Evolutionary conservation across 1,284 basidiomycete genomes (phyloP).

Genomic region (Pterulicium gracile): DNA sequence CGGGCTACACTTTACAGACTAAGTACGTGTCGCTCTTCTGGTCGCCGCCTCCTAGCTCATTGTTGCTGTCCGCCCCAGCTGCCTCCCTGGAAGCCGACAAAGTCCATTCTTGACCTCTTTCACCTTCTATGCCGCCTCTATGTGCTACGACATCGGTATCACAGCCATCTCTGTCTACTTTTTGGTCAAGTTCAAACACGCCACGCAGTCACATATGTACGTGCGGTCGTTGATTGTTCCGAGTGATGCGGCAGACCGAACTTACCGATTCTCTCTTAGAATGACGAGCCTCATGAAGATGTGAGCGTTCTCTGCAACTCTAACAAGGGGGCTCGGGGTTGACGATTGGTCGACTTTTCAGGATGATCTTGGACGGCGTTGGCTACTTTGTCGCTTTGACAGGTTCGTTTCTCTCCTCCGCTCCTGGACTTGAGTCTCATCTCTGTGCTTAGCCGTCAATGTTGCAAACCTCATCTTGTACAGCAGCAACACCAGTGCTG

Average conservation of each 20-base stretch:
- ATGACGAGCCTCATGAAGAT: not conserved
- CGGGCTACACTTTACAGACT: no score
- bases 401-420: not conserved
- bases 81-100: not conserved
- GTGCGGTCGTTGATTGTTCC: not conserved
- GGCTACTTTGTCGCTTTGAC: not conserved
- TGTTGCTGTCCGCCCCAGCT: not conserved
- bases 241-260: no score
- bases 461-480: not conserved
- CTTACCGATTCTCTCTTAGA: not conserved
- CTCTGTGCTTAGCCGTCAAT: not conserved
- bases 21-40: no score
- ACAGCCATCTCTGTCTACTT: not conserved
- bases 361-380: not conserved
- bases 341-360: not conserved
- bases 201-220: not conserved
- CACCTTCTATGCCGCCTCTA: not conserved
- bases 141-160: not conserved
- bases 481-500: not conserved
- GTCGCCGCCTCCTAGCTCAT: no score
- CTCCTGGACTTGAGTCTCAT: not conserved
- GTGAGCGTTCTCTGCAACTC: not conserved
- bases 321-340: not conserved
- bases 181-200: constrained; percentile 1
- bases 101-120: not conserved